Base-by-base conservation (phyloP, 306 rosid species). In the Oxytropis ochrocephala region DNA sequence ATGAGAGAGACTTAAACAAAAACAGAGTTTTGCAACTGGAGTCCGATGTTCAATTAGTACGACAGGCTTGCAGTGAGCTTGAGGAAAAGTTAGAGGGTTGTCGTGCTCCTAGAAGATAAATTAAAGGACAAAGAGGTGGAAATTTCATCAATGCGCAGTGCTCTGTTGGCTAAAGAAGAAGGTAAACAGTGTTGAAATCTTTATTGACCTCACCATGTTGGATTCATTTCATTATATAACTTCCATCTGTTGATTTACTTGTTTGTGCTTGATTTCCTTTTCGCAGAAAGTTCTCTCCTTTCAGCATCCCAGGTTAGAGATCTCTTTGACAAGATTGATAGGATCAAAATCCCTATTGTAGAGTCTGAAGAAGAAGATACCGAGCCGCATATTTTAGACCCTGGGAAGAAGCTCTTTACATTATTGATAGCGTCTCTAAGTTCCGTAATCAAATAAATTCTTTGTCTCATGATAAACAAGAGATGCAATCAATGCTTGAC, bases 121-220 rank as follows among this genome's bases (percentile, higher is more conserved):
- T 67, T 87, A 57, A 84, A 76, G 68, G 89, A 87, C 48, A 88
- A 84, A 57, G 98, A 90, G 55, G 88, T 75, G 11, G 86, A 90
- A 72, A 73, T 87, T 84, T 87, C 84, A 75, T 87, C 89, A 19
- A 47, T 83, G 91, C 44, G 60, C 70, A 75, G 70, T 79, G 43
- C 69, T 57, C 65, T 84, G 80, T 73, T 36, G 19, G 69, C 66
- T 76, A 85, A 87, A 79, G 89, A 81, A 64, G 80, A 76, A 88
- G 97, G 99, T 95, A 46, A 77, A 64, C 29, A 68, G 39, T 55
- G 72, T 64, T 52, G 24, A 69, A 48, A 33, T 67, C 48, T 69
- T 51, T 46, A 29, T 78, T 72, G 47, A 35, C 49, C 57, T 43
- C 11, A 42, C 27, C 74, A 69, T 64, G 59, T 70, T 41, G 62